These are phyloP conservation scores for Tagetes patula DNA, from an alignment of 129 eudicot species.

Conservation along the genomic window DNA sequence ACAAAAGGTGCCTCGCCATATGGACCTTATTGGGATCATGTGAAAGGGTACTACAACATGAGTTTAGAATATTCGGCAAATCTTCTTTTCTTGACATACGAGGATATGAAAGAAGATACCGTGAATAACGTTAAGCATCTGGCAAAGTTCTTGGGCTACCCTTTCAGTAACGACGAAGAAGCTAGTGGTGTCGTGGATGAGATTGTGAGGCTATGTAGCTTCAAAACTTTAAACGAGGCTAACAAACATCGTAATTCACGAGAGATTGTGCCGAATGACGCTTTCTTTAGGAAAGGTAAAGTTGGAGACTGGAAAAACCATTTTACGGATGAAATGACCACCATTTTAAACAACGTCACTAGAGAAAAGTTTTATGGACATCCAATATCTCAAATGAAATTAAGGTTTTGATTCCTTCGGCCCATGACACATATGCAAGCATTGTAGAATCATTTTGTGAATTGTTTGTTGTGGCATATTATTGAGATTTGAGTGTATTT, in stretches of 20 bases:
- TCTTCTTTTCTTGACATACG: constrained; percentile 49
- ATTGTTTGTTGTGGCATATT: too few species aligned
- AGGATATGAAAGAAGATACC: constrained; percentile 40
- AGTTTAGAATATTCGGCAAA: constrained; percentile 36
- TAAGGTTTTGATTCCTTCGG: too few species aligned
- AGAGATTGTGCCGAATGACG: constrained; percentile 18
- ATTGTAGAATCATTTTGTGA: too few species aligned
- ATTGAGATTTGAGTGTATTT: too few species aligned
- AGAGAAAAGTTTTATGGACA: constrained; percentile 20
- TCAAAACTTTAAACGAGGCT: constrained; percentile 12
- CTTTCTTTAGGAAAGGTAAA: constrained; percentile 23
- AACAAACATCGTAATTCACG: constrained; percentile 5
- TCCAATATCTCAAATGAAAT: too few species aligned
- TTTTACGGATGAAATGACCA: constrained; percentile 26
- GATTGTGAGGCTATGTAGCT: constrained; percentile 16
- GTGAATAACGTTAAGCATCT: constrained; percentile 23
- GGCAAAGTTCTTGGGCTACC: constrained; percentile 36
- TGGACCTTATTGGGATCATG: constrained; percentile 33
- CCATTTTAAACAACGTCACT: constrained; percentile 8
- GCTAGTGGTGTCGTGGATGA: constrained; percentile 13
- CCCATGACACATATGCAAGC: too few species aligned
- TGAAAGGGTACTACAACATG: constrained; percentile 32
- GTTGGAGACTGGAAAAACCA: constrained; percentile 26
- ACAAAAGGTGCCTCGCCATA: constrained; percentile 30
- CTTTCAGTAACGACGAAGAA: constrained; percentile 11